Conservation (phyloP, 257 asterid genomes). For the Solanum verrucosum region DNA sequence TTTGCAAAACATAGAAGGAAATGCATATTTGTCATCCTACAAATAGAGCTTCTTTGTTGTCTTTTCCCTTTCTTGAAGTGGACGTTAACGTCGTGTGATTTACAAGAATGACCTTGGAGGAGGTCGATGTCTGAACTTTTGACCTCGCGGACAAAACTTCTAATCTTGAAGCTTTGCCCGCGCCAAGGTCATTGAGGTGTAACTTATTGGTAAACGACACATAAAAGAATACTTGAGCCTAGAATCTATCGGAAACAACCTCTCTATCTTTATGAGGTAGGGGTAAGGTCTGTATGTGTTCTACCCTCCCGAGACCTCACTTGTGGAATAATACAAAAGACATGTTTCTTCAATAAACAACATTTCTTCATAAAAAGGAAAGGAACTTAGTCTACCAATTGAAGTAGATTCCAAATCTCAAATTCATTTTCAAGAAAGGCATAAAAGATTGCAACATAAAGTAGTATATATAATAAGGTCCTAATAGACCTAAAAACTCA, state of each 20-base stretch:
- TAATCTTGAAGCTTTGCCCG: background rate
- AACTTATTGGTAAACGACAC: background rate
- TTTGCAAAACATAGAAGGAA: background rate
- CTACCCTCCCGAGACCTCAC: background rate
- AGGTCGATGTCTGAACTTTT: background rate
- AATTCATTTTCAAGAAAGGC: background rate
- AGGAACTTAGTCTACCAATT: background rate
- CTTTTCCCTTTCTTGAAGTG: background rate
- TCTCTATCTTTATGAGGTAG: too few relatives aligned
- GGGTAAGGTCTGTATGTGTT: background rate
- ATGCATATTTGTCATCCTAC: background rate
- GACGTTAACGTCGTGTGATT: background rate
- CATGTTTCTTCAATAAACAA: background rate
- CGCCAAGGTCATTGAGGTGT: background rate
- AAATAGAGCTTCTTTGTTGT: background rate
- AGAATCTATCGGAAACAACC: background rate
- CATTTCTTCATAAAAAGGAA: background rate
- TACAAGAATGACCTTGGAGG: background rate
- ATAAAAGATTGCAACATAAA: background rate
- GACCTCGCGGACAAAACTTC: background rate
- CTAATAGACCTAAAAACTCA: background rate
- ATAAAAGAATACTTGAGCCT: background rate
- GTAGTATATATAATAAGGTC: background rate
- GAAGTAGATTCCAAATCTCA: constrained; percentile 1
- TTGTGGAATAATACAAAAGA: background rate